Evolutionary conservation across 768 basidiomycete species (phyloP).

Genomic region (Auricularia sp.): DNA sequence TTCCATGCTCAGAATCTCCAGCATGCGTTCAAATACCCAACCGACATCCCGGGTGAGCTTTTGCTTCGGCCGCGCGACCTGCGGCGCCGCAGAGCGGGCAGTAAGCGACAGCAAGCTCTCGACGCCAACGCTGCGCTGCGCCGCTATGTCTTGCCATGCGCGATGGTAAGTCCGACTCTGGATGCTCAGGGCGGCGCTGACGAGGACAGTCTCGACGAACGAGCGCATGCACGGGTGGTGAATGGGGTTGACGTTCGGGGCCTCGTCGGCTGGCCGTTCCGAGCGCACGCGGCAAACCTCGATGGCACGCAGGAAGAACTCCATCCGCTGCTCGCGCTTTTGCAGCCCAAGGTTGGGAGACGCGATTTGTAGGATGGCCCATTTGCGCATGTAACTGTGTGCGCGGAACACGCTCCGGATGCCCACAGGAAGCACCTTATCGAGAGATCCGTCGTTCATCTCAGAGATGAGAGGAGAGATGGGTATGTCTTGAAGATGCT

Average conservation of each 20-base stretch:
- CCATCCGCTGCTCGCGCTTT: slow-evolving; percentile 61
- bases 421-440: slow-evolving; percentile 60
- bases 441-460: slow-evolving; percentile 56
- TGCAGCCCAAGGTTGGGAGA: slow-evolving; percentile 54
- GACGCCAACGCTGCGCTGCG: slow-evolving; percentile 46
- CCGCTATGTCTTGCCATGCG: slow-evolving; percentile 70
- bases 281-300: slow-evolving; percentile 58
- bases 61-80: slow-evolving; percentile 32
- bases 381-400: slow-evolving; percentile 67
- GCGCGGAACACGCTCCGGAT: slow-evolving; percentile 70
- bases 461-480: slow-evolving; percentile 66
- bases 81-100: slow-evolving; percentile 42
- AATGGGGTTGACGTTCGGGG: slow-evolving; percentile 27
- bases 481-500: slow-evolving; percentile 61
- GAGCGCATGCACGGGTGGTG: slow-evolving; percentile 63
- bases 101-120: slow-evolving; percentile 50
- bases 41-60: slow-evolving; percentile 65
- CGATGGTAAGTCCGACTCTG: slow-evolving; percentile 71
- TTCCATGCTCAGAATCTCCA: slow-evolving; percentile 68
- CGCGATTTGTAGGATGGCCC: slow-evolving; percentile 63
- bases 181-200: slow-evolving; percentile 65
- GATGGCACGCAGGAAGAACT: slow-evolving; percentile 57
- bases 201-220: slow-evolving; percentile 68
- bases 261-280: slow-evolving; percentile 32
- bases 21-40: slow-evolving; percentile 73